phyloP scores from a whole-genome alignment of 2,329 filamentous ascomycete species.

The Fusarium sp. region DNA sequence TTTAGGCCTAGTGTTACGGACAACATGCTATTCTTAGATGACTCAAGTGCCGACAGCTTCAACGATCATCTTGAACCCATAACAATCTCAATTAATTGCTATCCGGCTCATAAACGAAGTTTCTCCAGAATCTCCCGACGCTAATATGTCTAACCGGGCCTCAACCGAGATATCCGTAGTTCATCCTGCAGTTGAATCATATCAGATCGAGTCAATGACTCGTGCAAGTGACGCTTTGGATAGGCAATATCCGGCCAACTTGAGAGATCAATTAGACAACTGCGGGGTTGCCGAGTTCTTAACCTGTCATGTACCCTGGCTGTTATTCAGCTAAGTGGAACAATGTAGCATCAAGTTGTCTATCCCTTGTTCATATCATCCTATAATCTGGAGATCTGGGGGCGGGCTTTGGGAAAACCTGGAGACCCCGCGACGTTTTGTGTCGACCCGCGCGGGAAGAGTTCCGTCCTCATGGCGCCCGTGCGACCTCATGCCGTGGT shows the following conservation, averaged over 20 bases:
- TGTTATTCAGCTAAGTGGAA: slow-evolving; percentile 19
- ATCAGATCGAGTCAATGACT: background rate
- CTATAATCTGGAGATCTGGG: slow-evolving; percentile 13
- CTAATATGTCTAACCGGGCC: background rate
- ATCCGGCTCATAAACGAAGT: background rate
- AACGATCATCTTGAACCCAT: background rate
- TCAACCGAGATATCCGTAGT: background rate
- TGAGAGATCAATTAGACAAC: background rate
- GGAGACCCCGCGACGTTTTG: slow-evolving; percentile 21
- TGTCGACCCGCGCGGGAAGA: background rate
- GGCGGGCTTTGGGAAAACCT: background rate
- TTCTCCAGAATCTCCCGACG: background rate
- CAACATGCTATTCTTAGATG: accelerated
- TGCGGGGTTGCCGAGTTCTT: background rate
- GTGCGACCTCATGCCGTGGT: background rate
- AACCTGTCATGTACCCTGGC: background rate
- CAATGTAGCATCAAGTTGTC: background rate
- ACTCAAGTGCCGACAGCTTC: background rate
- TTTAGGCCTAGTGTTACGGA: accelerated
- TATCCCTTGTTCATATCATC: slow-evolving; percentile 1
- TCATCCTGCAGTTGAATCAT: background rate
- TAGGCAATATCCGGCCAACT: background rate
- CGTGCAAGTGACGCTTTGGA: slow-evolving; percentile 1
- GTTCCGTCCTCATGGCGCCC: background rate
- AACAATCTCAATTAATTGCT: accelerated